Evolutionary conservation across 371 early-diverging fungal species (phyloP), one percentile per base, ranked within the genome.

Genomic region (Nematocida sp.): DNA sequence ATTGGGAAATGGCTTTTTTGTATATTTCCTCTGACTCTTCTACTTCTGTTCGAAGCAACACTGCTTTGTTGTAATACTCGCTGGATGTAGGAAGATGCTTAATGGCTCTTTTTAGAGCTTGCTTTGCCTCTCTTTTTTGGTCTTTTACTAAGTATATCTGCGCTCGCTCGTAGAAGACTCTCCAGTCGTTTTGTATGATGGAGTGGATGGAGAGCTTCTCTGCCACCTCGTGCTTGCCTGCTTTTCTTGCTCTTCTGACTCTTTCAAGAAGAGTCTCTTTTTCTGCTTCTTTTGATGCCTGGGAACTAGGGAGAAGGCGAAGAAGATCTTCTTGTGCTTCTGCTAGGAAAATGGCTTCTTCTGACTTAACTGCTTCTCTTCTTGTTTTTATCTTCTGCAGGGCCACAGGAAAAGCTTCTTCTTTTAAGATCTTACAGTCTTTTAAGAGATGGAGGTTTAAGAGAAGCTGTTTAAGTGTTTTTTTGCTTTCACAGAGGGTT

Each of bases 101-200:
- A 16, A 69, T 40, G 32, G 79, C 35, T 51, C 76, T 67, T 32
- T 66, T 66, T 7, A 83, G 76, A 1, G 79, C 64, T 39, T 68
- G 61, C 57, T 81, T 81, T 5, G 79, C 79, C 36, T 78, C 57
- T 3, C 56, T 60, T 68, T 66, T 67, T 7, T 78, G 65, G 23
- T 76, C 77, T 33, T 77, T 63, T 20, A 45, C 25, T 13, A 82
- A 11, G 36, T 80, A 64, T 13, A 82, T 1, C 48, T 79, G 47
- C 30, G 79, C 65, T 33, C 76, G 39, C 33, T 80, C 84, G 66
- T 82, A 82, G 26, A 82, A 67, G 26, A 78, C 79, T n/a, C 66
- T 2, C 79, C 80, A 78, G 40, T 81, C 80, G 13, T 79, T 68
- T 26, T 68, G 65, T 16, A 80, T 30, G 5, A 83, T 59, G 3